A percentile compares a stretch with the other conserved stretches of the same genome.
These are phyloP conservation scores for Gossypium australe DNA, from an alignment of 345 rosid genomes.

Conservation along the genomic window DNA sequence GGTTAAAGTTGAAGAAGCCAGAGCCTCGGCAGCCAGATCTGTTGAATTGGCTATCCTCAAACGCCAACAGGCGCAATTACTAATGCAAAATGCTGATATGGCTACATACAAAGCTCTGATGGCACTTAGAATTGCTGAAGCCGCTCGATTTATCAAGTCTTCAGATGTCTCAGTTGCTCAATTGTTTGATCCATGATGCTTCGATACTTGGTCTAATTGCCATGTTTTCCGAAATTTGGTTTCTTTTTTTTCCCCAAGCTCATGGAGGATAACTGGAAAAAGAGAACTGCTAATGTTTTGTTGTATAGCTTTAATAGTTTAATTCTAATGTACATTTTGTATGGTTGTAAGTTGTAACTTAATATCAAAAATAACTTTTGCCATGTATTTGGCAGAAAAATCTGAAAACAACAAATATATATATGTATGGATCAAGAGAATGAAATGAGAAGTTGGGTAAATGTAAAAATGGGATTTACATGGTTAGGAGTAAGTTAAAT, in stretches of 20 bases:
- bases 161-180: constrained; percentile 19
- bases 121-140: constrained; percentile 67
- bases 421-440: neutral
- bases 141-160: constrained; percentile 34
- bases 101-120: constrained; percentile 68
- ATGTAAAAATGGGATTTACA: neutral
- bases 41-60: constrained; percentile 46
- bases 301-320: neutral
- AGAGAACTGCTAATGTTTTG: neutral
- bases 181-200: neutral
- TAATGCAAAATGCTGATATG: constrained; percentile 72
- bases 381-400: neutral
- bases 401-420: neutral
- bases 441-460: neutral
- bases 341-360: neutral
- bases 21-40: constrained; percentile 29
- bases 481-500: too few relatives aligned
- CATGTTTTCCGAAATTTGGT: neutral
- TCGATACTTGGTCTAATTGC: neutral
- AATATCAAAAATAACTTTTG: neutral
- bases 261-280: neutral
- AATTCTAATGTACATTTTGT: neutral
- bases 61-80: constrained; percentile 61
- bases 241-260: neutral
- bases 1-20: constrained; percentile 53